Evolutionary conservation across 345 rosid species (phyloP), one percentile per base, ranked within the genome.

Genomic region (Atalantia buxifolia): DNA sequence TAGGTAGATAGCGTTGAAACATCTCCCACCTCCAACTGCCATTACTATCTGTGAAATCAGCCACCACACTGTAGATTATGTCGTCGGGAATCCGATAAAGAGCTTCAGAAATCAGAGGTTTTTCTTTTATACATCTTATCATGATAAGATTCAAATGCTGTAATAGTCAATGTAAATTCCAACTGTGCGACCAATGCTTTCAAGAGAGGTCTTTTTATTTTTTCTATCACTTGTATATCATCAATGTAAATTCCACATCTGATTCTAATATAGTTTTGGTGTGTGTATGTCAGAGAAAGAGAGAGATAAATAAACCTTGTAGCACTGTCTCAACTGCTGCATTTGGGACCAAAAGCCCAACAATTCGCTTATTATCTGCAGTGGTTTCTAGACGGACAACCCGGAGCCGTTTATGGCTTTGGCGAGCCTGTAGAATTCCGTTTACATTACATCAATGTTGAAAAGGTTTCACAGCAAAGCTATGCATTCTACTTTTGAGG

Each of bases 301-400:
- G 76, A 35, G 82, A 81, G 84, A 75, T 50, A 69, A 45, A 35
- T 38, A 79, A 48, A 95, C 99, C 99, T 93, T 93, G 93, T 63
- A 95, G 92, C 33, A 95, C 99, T 24, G 91, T 80, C 82, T 91
- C 97, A 31, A 95, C 97, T 22, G 98, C 98, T 27, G 95, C 94
- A 84, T 91, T 95, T 22, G 99, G 99, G 77, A 93, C 90, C 76
- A 87, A 90, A 76, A 95, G 93, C 38, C 99, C 99, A 72, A 95
- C 99, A 71, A 91, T 92, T 36, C 97, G 86, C 84, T 82, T 90
- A 76, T 81, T 90, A 83, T 93, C 97, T 22, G 86, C 76, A 27
- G 97, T 95, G 62, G 99, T 95, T 82, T 91, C 98, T 77, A 95
- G 64, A 30, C 96, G 93, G 77, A 95, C 93, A 75, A 95, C 96